Percentiles rank a stretch among this genome's conserved stretches.
Conservation (phyloP, 768 basidiomycete genomes). For the Hirschioporus abietinus region DNA sequence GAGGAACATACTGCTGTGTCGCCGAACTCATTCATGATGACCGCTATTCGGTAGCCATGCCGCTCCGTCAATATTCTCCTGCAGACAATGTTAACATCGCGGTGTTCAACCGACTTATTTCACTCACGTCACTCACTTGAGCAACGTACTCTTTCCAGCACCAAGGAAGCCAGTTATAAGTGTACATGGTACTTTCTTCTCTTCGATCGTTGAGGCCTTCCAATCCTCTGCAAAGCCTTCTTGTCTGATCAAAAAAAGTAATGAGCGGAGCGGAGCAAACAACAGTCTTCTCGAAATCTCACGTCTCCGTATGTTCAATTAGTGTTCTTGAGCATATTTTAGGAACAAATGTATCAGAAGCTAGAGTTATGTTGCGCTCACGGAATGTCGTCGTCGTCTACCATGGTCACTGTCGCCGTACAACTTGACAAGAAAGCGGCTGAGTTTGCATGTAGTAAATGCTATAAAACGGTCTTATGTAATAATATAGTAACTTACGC, state of each 20-base stretch:
- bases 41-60: slow-evolving; percentile 94
- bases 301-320: slow-evolving; percentile 23
- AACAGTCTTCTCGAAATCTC: not conserved
- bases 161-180: slow-evolving; percentile 95
- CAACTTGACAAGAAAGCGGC: too few species aligned
- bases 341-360: slow-evolving; percentile 7
- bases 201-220: not conserved
- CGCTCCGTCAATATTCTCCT: slow-evolving; percentile 87
- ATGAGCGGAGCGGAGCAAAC: not conserved
- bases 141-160: slow-evolving; percentile 88
- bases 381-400: slow-evolving; percentile 59
- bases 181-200: slow-evolving; percentile 69
- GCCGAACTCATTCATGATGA: slow-evolving; percentile 98
- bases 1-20: slow-evolving; percentile 72
- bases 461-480: too few species aligned
- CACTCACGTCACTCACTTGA: slow-evolving; percentile 49
- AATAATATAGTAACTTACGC: too few species aligned
- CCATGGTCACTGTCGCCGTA: slow-evolving; percentile 26
- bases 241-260: not conserved
- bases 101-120: not conserved
- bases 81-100: slow-evolving; percentile 3
- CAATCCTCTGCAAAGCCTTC: not conserved
- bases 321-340: slow-evolving; percentile 18
- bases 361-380: slow-evolving; percentile 24
- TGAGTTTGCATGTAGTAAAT: too few species aligned